Evolutionary conservation across 441 rosid species (phyloP).

Genomic region (Jatropha multifida): DNA sequence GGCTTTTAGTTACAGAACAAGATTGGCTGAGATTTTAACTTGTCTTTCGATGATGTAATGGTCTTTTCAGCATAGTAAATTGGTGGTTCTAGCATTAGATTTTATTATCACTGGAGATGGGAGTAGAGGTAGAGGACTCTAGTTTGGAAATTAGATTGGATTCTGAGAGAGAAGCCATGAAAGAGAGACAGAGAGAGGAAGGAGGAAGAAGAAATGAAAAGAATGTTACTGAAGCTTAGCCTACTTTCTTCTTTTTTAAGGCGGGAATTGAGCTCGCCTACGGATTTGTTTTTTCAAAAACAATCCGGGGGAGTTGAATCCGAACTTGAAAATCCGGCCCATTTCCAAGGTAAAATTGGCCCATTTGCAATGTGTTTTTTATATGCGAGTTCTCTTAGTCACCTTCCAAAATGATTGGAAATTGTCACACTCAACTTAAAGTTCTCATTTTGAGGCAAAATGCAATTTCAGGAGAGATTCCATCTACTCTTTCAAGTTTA

Average conservation of each 20-base stretch:
- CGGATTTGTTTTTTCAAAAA: background rate
- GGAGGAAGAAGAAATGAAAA: background rate
- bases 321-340: too few relatives aligned
- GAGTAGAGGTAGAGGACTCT: slow-evolving; percentile 30
- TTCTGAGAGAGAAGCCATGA: slow-evolving; percentile 33
- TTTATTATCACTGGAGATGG: background rate
- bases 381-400: too few relatives aligned
- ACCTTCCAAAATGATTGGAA: too few relatives aligned
- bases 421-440: slow-evolving; percentile 19
- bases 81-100: too few relatives aligned
- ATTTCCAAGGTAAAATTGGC: background rate
- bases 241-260: background rate
- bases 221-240: background rate
- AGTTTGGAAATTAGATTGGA: slow-evolving; percentile 31
- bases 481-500: slow-evolving; percentile 28
- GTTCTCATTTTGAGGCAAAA: slow-evolving; percentile 36
- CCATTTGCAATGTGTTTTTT: background rate
- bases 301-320: too few relatives aligned
- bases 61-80: too few relatives aligned
- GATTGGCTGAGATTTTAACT: too few relatives aligned
- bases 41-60: too few relatives aligned
- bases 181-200: background rate
- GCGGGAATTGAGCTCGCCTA: slow-evolving; percentile 13
- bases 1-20: too few relatives aligned
- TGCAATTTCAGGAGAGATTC: slow-evolving; percentile 40